Evolutionary conservation across 306 rosid species (phyloP).

Genomic region (Gleditsia sinensis): DNA sequence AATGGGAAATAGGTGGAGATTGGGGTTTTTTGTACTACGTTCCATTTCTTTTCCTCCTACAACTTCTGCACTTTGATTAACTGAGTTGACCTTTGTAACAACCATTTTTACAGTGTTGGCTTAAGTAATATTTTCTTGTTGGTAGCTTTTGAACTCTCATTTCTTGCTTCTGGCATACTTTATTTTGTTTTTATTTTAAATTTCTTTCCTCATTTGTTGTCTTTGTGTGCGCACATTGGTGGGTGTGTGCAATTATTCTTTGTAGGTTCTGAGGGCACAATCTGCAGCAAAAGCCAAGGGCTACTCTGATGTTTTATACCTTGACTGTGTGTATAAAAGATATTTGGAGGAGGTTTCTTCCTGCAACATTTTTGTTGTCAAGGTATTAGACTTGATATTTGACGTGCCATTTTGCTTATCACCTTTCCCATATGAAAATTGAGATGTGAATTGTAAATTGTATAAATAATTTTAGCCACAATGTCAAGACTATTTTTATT

Average conservation of each 20-base stretch:
- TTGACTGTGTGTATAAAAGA: conserved; percentile 87
- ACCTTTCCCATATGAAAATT: conserved; percentile 3
- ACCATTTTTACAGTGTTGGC: conserved; percentile 10
- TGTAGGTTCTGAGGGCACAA: conserved; percentile 91
- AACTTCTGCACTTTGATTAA: background rate
- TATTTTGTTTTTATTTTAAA: background rate
- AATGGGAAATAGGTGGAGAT: background rate
- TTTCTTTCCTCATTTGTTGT: background rate
- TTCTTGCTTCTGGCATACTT: conserved; percentile 15
- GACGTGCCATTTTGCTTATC: background rate
- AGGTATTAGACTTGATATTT: conserved; percentile 53
- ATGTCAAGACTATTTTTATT: background rate
- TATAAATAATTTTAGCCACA: background rate
- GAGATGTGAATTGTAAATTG: background rate
- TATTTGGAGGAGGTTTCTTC: conserved; percentile 98
- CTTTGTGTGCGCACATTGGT: background rate
- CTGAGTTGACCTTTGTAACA: background rate
- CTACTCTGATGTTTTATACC: conserved; percentile 91
- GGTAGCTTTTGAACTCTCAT: conserved; percentile 15
- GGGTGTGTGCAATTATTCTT: conserved; percentile 26
- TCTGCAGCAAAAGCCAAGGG: conserved; percentile 87
- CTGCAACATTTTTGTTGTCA: conserved; percentile 92
- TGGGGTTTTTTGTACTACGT: background rate
- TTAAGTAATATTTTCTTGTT: conserved; percentile 20
- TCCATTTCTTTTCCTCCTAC: background rate